phyloP scores from a whole-genome alignment of 2,329 filamentous ascomycete species.

The Talaromyces sp. region DNA sequence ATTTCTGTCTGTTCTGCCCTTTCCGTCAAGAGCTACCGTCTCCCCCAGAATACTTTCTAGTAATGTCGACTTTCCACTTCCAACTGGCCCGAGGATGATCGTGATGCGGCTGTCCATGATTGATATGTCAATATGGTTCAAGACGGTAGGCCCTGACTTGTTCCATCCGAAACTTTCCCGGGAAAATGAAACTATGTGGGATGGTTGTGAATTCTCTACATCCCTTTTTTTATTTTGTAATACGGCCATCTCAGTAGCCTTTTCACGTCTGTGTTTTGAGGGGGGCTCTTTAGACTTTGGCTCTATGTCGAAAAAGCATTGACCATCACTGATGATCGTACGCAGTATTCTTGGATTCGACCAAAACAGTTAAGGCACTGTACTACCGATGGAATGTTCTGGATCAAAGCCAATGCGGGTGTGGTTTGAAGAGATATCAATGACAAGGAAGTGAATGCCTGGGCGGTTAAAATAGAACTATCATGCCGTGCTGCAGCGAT shows the following conservation, averaged over 20 bases:
- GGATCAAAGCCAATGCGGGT: conserved; percentile 12
- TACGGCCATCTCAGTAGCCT: neutral
- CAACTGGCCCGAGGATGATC: conserved; percentile 48
- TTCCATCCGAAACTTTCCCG: neutral
- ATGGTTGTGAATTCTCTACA: neutral
- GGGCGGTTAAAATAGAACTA: conserved; percentile 14
- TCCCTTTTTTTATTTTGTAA: neutral
- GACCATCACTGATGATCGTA: too few species aligned
- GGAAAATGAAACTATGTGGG: neutral
- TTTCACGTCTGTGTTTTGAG: neutral
- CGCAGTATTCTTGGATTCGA: neutral
- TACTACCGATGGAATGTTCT: neutral
- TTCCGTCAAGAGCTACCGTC: conserved; percentile 29
- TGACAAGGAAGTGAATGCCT: conserved; percentile 22
- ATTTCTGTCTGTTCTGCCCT: conserved; percentile 16
- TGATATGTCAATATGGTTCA: neutral
- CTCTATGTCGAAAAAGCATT: neutral
- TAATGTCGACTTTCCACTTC: conserved; percentile 50
- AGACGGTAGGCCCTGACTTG: neutral
- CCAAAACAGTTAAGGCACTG: neutral
- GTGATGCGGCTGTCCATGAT: conserved; percentile 29
- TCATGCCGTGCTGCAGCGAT: conserved; percentile 10
- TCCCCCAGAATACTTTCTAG: conserved; percentile 45
- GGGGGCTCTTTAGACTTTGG: too few species aligned
- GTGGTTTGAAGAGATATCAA: conserved; percentile 20